Conservation (phyloP, 306 rosid genomes). For the Mimosa pudica region DNA sequence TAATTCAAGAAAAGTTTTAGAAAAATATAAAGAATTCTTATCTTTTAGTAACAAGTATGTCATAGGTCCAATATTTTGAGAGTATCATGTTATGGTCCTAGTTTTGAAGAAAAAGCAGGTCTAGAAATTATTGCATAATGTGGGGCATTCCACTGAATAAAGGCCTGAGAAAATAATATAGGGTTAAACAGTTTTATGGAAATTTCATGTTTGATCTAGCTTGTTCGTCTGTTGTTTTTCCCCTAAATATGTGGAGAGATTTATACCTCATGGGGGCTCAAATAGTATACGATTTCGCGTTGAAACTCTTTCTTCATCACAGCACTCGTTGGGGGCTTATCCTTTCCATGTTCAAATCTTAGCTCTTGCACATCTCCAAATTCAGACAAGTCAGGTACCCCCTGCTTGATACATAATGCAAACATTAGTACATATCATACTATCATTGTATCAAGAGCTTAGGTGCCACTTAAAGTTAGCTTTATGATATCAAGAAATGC, state of each 20-base stretch:
- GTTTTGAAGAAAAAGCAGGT: slow-evolving; percentile 41
- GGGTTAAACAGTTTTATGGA: slow-evolving; percentile 22
- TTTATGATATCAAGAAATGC: slow-evolving; percentile 5
- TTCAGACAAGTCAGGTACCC: slow-evolving; percentile 77
- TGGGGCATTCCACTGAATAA: slow-evolving; percentile 36
- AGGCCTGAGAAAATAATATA: slow-evolving; percentile 20
- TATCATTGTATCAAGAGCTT: slow-evolving; percentile 8
- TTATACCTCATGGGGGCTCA: slow-evolving; percentile 83
- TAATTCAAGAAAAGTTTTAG: too few relatives aligned
- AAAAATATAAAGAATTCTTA: too few relatives aligned
- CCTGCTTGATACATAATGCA: slow-evolving; percentile 47
- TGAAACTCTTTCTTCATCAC: slow-evolving; percentile 77
- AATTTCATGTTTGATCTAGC: slow-evolving; percentile 31
- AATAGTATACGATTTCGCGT: slow-evolving; percentile 59
- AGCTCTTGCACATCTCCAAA: slow-evolving; percentile 73
- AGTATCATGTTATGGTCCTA: slow-evolving; percentile 13
- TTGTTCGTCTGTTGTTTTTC: not conserved
- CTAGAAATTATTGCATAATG: slow-evolving; percentile 30
- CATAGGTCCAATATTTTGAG: too few relatives aligned
- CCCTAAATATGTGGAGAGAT: not conserved
- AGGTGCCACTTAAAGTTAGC: slow-evolving; percentile 16
- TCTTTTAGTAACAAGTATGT: too few relatives aligned
- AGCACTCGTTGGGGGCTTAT: slow-evolving; percentile 85
- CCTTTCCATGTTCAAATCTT: slow-evolving; percentile 71
- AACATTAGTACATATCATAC: slow-evolving; percentile 15